Percentiles rank a stretch among this genome's conserved stretches.
Evolutionary conservation across 2,329 filamentous ascomycete species (phyloP).

Genomic region (Lachnellula hyalina): DNA sequence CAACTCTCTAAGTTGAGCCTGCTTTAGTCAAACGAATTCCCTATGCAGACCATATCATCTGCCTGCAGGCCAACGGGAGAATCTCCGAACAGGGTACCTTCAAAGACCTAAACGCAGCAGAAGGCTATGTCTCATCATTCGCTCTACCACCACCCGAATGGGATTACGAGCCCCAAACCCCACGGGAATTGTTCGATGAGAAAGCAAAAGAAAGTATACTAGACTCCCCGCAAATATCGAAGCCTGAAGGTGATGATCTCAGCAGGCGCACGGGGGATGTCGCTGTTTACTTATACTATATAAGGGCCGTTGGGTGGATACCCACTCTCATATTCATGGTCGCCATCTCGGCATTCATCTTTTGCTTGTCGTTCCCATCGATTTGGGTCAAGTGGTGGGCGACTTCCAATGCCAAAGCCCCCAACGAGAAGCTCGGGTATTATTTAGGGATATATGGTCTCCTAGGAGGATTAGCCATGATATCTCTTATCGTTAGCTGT

Average conservation of each 20-base stretch:
- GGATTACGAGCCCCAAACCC: not conserved
- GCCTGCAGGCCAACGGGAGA: conserved; percentile 29
- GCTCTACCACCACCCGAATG: not conserved
- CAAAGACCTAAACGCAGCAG: conserved; percentile 28
- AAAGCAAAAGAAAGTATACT: not conserved
- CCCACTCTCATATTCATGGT: conserved; percentile 4
- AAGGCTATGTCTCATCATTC: conserved; percentile 30
- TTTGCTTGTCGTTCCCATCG: conserved; percentile 4
- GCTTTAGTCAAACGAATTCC: conserved; percentile 20
- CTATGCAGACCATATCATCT: conserved; percentile 35
- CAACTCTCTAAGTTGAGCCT: not conserved
- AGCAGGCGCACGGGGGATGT: conserved; percentile 4
- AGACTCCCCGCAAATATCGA: not conserved
- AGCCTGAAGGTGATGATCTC: not conserved
- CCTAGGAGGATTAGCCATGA: not conserved
- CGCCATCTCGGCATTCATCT: conserved; percentile 5
- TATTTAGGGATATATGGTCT: conserved; percentile 2
- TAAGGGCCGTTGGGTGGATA: conserved; percentile 11
- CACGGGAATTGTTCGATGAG: not conserved
- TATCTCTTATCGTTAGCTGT: conserved; percentile 1
- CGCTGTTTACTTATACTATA: conserved; percentile 19
- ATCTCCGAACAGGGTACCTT: conserved; percentile 34
- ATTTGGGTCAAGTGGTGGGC: conserved; percentile 36
- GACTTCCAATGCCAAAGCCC: not conserved
- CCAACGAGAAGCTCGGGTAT: not conserved